Conservation (phyloP, 495 filamentous ascomycete species). For the Tuber umbilicatum region DNA sequence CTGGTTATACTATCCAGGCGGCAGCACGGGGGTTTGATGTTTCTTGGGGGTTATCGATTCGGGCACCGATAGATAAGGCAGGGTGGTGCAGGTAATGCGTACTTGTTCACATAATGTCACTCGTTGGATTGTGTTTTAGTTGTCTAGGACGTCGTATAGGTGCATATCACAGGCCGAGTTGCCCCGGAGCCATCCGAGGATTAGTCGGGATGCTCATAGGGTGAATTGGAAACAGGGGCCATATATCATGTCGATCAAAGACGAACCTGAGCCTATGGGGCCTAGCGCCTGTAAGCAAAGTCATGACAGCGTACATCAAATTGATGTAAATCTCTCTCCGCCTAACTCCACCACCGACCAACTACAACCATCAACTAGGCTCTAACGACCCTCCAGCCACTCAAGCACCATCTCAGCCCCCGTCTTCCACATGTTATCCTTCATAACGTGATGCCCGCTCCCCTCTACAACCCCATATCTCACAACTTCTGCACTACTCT, state of each 20-base stretch:
- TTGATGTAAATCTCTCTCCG: neutral
- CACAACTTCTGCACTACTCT: constrained; percentile 40
- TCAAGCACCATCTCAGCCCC: constrained; percentile 44
- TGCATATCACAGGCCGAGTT: neutral
- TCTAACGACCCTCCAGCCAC: constrained; percentile 25
- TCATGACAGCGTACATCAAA: neutral
- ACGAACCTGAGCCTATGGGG: neutral
- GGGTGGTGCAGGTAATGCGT: neutral
- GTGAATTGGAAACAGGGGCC: neutral
- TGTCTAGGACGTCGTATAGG: neutral
- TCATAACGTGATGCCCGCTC: constrained; percentile 48
- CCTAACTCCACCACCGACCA: neutral
- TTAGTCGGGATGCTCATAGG: neutral
- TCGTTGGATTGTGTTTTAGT: neutral
- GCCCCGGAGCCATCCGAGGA: neutral
- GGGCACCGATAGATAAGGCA: neutral
- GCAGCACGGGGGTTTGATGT: neutral
- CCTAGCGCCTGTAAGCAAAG: neutral
- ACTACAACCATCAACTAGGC: neutral
- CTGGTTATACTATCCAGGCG: neutral
- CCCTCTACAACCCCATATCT: constrained; percentile 42
- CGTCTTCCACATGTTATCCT: constrained; percentile 45
- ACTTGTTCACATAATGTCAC: neutral
- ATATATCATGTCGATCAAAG: neutral
- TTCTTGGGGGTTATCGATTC: neutral